phyloP scores from a whole-genome alignment of 805 yeast species.

The Aciculoconidium aculeatum region DNA sequence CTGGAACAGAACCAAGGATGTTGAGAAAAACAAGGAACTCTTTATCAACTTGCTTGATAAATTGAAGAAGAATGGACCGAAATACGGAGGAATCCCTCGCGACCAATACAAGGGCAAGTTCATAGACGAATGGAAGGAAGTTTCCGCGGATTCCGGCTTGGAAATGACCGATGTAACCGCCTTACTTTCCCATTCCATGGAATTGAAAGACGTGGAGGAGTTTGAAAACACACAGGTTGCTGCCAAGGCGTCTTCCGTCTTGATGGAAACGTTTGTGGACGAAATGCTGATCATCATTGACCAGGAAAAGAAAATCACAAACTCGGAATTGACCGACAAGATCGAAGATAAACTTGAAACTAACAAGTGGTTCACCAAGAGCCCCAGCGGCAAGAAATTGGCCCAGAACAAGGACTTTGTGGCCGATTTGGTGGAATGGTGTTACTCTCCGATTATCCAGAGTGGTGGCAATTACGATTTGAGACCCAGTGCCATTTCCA shows the following conservation, averaged over 20 bases:
- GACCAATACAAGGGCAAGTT: constrained; percentile 83
- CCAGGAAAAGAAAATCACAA: constrained; percentile 73
- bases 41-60: constrained; percentile 53
- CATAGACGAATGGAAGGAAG: constrained; percentile 69
- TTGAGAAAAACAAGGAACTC: constrained; percentile 62
- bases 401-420: constrained; percentile 55
- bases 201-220: constrained; percentile 76
- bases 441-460: constrained; percentile 85
- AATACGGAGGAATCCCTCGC: constrained; percentile 63
- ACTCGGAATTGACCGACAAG: constrained; percentile 64
- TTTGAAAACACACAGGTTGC: constrained; percentile 61
- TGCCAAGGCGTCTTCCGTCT: constrained; percentile 66
- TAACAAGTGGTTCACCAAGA: constrained; percentile 60
- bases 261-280: constrained; percentile 79
- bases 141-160: constrained; percentile 13
- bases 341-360: constrained; percentile 75
- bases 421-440: constrained; percentile 79
- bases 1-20: constrained; percentile 77
- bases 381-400: constrained; percentile 49
- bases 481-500: constrained; percentile 76
- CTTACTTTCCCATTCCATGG: constrained; percentile 52
- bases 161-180: constrained; percentile 21
- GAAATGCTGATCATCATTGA: constrained; percentile 85
- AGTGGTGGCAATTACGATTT: constrained; percentile 83
- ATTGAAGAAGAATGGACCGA: constrained; percentile 35